A percentile compares a stretch with the other conserved stretches of the same genome.
Conservation (phyloP, 768 basidiomycete species). For the Trametes maxima region DNA sequence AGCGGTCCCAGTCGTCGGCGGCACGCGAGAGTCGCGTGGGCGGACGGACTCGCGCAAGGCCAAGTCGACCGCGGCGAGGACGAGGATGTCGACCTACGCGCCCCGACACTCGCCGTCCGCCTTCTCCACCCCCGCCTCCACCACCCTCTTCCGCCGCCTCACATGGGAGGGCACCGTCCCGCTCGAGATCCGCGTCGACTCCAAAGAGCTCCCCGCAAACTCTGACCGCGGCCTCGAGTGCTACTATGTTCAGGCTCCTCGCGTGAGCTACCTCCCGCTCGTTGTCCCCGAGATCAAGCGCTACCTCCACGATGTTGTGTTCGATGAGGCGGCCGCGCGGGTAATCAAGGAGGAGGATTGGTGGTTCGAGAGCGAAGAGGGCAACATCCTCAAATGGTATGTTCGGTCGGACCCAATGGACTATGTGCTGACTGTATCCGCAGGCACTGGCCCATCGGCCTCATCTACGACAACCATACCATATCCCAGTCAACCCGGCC, state of each 20-base stretch:
- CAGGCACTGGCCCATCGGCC: conserved; percentile 98
- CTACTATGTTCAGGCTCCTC: conserved; percentile 88
- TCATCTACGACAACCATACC: conserved; percentile 86
- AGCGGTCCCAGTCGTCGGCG: conserved; percentile 7
- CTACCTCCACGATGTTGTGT: conserved; percentile 89
- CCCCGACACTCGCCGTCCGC: conserved; percentile 44
- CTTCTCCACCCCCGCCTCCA: conserved; percentile 58
- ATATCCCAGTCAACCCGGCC: conserved; percentile 60
- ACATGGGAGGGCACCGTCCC: conserved; percentile 93
- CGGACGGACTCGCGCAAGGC: conserved; percentile 8
- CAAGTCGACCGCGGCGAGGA: conserved; percentile 10
- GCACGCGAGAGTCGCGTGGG: conserved; percentile 17
- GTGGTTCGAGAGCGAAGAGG: conserved; percentile 96
- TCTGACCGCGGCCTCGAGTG: conserved; percentile 88
- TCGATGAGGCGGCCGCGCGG: conserved; percentile 82
- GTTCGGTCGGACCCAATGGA: conserved; percentile 28
- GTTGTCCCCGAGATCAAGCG: conserved; percentile 86
- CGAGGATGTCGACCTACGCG: conserved; percentile 35
- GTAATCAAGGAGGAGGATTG: conserved; percentile 85
- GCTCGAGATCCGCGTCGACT: conserved; percentile 85
- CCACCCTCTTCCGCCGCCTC: conserved; percentile 83
- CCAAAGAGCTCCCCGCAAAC: conserved; percentile 87
- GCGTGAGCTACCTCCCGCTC: conserved; percentile 92
- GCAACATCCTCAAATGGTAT: conserved; percentile 84
- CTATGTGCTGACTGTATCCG: neutral